phyloP scores from a whole-genome alignment of 2,329 filamentous ascomycete genomes.

The Fusarium chlamydosporum region DNA sequence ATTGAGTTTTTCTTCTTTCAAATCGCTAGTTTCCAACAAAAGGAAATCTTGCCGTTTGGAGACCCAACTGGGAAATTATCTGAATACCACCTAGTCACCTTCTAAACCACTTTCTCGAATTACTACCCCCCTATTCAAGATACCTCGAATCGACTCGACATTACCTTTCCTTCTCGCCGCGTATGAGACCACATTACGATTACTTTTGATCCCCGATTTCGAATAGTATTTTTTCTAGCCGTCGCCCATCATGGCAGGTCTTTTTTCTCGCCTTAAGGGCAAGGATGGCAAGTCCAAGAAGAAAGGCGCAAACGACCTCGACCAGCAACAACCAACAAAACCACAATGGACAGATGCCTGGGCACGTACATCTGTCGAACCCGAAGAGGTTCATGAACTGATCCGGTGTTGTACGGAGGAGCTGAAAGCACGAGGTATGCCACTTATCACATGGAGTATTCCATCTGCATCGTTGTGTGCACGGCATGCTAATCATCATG shows the following conservation, averaged over 20 bases:
- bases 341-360: conserved; percentile 91
- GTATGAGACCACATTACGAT: conserved; percentile 33
- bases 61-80: conserved; percentile 38
- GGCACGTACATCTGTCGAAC: conserved; percentile 83
- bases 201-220: conserved; percentile 26
- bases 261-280: conserved; percentile 78
- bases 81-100: conserved; percentile 13
- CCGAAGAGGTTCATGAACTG: conserved; percentile 92
- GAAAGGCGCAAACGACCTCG: conserved; percentile 70
- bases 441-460: conserved; percentile 14
- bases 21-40: conserved; percentile 18
- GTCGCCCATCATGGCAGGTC: conserved; percentile 65
- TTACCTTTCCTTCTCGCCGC: conserved; percentile 27
- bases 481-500: conserved; percentile 43
- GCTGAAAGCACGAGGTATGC: conserved; percentile 92
- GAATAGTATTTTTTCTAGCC: conserved; percentile 17
- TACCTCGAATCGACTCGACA: conserved; percentile 31
- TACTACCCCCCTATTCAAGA: conserved; percentile 41
- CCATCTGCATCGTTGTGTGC: conserved; percentile 7
- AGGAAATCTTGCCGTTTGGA: conserved; percentile 32
- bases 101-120: conserved; percentile 23
- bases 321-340: conserved; percentile 72
- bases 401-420: conserved; percentile 88
- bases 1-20: conserved; percentile 8
- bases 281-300: conserved; percentile 79